A percentile compares a stretch with the other conserved stretches of the same genome.
These are phyloP conservation scores for Serendipita sp. DNA, from an alignment of 768 basidiomycete species.

Conservation along the genomic window DNA sequence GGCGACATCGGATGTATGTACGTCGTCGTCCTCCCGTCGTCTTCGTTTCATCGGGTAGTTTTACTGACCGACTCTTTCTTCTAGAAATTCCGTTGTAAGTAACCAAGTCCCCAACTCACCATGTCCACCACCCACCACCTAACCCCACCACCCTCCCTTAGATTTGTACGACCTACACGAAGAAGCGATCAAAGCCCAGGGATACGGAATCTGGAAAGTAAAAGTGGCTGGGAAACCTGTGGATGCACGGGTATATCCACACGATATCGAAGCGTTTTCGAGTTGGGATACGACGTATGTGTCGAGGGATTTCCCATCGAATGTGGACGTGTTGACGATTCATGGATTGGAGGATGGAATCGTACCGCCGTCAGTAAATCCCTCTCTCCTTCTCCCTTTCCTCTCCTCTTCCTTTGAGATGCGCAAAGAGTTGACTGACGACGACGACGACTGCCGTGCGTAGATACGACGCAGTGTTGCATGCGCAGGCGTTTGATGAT, in stretches of 20 bases:
- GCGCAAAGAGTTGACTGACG: background rate
- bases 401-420: no score
- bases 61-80: background rate
- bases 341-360: constrained; percentile 57
- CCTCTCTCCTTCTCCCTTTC: no score
- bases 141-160: no score
- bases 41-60: no score
- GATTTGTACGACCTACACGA: constrained; percentile 12
- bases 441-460: background rate
- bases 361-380: constrained; percentile 56
- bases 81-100: background rate
- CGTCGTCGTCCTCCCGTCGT: no score
- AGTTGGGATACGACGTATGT: constrained; percentile 51
- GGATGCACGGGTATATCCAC: constrained; percentile 34
- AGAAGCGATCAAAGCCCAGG: constrained; percentile 25
- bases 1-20: constrained; percentile 65
- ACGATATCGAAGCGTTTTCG: constrained; percentile 44
- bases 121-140: background rate
- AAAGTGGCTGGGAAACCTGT: constrained; percentile 49
- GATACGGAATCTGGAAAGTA: constrained; percentile 44
- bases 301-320: constrained; percentile 47
- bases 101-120: background rate
- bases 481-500: constrained; percentile 11
- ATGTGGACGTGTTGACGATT: constrained; percentile 51
- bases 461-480: constrained; percentile 29